Evolutionary conservation across 2,329 filamentous ascomycete species (phyloP), one percentile per base, ranked within the genome.

Genomic region (Colletotrichum tropicicola): DNA sequence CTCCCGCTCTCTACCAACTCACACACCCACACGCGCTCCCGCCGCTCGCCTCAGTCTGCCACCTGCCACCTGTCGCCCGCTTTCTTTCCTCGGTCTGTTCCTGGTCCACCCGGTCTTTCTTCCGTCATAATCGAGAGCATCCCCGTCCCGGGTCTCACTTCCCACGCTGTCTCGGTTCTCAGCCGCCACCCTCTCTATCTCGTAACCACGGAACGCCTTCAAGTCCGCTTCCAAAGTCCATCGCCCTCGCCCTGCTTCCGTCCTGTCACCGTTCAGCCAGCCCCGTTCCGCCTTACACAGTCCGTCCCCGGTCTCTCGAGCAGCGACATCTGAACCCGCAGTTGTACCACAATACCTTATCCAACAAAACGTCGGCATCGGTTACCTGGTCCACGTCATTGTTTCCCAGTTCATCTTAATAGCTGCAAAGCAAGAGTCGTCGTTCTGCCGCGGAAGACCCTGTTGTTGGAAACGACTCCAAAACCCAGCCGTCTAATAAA

Each of bases 141-240:
- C 44, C 28, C 25, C 21, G 44, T 48, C 32, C 48, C 49, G 30
- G 51, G 57, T 65, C 57, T 65, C 57, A 56, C 44, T 15, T 44
- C 21, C 21, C 21, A 43, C 45, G 25, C 21, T 65, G 62, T 65
- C 62, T 65, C 58, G 62, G 44, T 62, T 23, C 39, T 62, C 44
- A 55, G 58, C 57, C 51, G 58, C 49, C 62, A 62, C 48, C 4
- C n/a, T 54, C 62, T 51, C 43, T 28, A 45, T 13, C 37, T 55
- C 17, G n/a, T 32, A 28, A 49, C 32, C 41, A 48, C 35, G 30
- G 23, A 39, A 49, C 30, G 27, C 48, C 27, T 55, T 10, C 57
- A 43, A 19, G 21, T 44, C 32, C 23, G 27, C 17, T 37, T 30
- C 28, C 41, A 56, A 23, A 17, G 17, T 52, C 39, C 9, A 64